Conservation (phyloP, 768 basidiomycete species). For the Lenzites betulinus region DNA sequence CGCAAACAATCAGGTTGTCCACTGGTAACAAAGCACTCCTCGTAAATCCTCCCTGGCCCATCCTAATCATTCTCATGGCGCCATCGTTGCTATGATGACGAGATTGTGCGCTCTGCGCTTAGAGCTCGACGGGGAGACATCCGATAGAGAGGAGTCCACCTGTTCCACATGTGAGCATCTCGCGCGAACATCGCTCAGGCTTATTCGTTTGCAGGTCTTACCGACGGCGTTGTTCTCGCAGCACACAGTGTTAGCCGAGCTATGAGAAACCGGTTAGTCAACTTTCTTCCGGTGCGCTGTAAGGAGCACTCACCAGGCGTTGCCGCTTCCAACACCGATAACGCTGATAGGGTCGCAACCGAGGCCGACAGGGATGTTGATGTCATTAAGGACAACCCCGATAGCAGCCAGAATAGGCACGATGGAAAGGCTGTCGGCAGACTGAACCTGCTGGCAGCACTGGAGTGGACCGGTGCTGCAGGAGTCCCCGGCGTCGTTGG, state of each 20-base stretch:
- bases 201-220: neutral
- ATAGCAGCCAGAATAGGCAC: neutral
- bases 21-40: too few relatives aligned
- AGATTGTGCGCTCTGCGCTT: neutral
- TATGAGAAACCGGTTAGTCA: neutral
- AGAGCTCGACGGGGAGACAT: neutral
- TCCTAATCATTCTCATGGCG: too few relatives aligned
- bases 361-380: constrained; percentile 1
- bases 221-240: constrained; percentile 14
- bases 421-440: neutral
- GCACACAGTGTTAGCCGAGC: constrained; percentile 15
- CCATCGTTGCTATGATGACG: too few relatives aligned
- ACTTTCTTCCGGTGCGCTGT: neutral
- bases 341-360: neutral
- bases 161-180: neutral
- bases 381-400: constrained; percentile 8
- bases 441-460: constrained; percentile 11
- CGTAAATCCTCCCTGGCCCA: too few relatives aligned
- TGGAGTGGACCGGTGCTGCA: constrained; percentile 10
- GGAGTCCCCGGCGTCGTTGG: too few relatives aligned
- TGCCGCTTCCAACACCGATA: neutral
- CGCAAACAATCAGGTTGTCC: too few relatives aligned
- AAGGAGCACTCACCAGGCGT: neutral
- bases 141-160: constrained; percentile 4
- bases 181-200: neutral